Conservation (phyloP, 148 eudicot species). For the Nepenthes gracilis region DNA sequence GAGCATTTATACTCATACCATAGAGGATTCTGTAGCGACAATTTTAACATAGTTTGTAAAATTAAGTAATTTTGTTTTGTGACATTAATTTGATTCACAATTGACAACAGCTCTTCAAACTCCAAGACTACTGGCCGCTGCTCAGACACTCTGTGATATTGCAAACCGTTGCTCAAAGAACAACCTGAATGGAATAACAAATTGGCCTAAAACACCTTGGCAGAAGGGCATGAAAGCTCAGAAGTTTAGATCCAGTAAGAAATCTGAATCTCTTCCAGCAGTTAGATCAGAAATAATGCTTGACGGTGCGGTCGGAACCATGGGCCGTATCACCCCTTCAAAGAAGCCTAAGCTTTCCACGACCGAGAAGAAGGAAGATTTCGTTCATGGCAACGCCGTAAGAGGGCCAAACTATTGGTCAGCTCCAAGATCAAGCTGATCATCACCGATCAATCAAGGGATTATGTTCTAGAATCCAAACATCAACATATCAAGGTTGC, state of each 20-base stretch:
- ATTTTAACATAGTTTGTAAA: background rate
- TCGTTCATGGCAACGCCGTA: conserved; percentile 21
- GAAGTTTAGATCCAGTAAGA: conserved; percentile 38
- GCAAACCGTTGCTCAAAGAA: conserved; percentile 26
- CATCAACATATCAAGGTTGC: conserved; percentile 17
- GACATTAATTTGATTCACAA: conserved; percentile 1
- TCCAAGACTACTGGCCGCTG: conserved; percentile 55
- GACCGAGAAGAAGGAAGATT: conserved; percentile 23
- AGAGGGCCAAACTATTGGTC: conserved; percentile 36
- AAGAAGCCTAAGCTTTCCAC: conserved; percentile 54
- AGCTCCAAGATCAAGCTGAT: conserved; percentile 46
- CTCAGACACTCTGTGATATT: conserved; percentile 64
- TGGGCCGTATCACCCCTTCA: conserved; percentile 15
- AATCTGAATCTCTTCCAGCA: conserved; percentile 22
- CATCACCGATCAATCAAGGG: conserved; percentile 47
- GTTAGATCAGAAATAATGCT: conserved; percentile 24
- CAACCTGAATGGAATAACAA: conserved; percentile 19
- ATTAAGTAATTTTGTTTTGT: background rate
- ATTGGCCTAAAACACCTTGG: conserved; percentile 51
- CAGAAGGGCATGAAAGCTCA: conserved; percentile 64
- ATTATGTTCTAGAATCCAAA: conserved; percentile 24
- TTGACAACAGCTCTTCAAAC: conserved; percentile 39
- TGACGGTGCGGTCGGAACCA: background rate
- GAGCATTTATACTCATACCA: too few species aligned
- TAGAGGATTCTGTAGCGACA: too few species aligned